Evolutionary conservation across 805 yeast genomes (phyloP).

Genomic region (Candida quercuum): DNA sequence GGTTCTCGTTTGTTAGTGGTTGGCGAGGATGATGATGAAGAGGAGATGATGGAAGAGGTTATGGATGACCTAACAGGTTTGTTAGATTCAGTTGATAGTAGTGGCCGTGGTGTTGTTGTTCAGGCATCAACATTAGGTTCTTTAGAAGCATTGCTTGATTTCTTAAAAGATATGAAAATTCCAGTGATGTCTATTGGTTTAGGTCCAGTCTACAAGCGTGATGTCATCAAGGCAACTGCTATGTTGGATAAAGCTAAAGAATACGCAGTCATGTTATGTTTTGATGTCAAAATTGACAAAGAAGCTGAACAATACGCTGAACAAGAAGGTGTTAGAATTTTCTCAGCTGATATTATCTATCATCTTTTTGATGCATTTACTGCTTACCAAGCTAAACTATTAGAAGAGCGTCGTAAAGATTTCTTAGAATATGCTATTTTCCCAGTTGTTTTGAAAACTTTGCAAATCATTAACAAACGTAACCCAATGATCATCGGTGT

Average conservation of each 20-base stretch:
- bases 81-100: conserved; percentile 88
- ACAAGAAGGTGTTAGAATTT: conserved; percentile 86
- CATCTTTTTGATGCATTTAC: conserved; percentile 94
- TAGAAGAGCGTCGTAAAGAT: conserved; percentile 88
- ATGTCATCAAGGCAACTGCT: conserved; percentile 94
- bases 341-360: conserved; percentile 94
- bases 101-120: conserved; percentile 96
- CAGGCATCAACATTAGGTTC: conserved; percentile 99
- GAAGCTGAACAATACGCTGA: conserved; percentile 98
- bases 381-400: conserved; percentile 80
- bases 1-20: conserved; percentile 95
- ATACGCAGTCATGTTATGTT: conserved; percentile 95
- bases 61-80: conserved; percentile 97
- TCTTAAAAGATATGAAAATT: conserved; percentile 96
- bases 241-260: conserved; percentile 97
- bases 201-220: conserved; percentile 98
- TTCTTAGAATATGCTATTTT: conserved; percentile 83
- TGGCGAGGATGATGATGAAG: conserved; percentile 97
- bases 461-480: conserved; percentile 96
- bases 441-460: conserved; percentile 92
- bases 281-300: conserved; percentile 94
- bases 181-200: conserved; percentile 98
- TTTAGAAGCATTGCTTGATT: conserved; percentile 91
- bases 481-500: conserved; percentile 99
- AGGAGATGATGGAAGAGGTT: conserved; percentile 93